A percentile compares a stretch with the other conserved stretches of the same genome.
These are phyloP conservation scores for Irpex rosettiformis DNA, from an alignment of 1,284 basidiomycete genomes.

Conservation along the genomic window DNA sequence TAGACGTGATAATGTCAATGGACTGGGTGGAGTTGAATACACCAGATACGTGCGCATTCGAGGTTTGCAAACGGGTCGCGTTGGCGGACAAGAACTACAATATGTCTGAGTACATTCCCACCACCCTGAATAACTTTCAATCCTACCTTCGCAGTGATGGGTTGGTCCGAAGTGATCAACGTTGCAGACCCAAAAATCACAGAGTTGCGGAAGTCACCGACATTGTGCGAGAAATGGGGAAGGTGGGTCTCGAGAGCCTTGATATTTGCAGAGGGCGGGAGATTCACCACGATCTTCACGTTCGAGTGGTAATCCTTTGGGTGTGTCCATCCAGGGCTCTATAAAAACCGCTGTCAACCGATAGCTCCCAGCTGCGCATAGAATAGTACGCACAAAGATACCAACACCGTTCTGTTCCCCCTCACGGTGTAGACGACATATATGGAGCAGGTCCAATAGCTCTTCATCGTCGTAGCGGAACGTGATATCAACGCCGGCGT, in stretches of 20 bases:
- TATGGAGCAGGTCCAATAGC: constrained; percentile 16
- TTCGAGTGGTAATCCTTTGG: not conserved
- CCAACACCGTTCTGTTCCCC: constrained; percentile 25
- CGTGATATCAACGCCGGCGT: constrained; percentile 19
- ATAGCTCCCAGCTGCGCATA: not conserved
- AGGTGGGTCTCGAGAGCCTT: not conserved
- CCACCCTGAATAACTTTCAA: not conserved
- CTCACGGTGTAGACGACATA: constrained; percentile 22
- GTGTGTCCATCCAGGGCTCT: not conserved
- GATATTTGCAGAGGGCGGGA: not conserved
- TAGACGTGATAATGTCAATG: not conserved
- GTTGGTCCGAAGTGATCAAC: not conserved
- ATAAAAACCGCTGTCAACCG: not conserved
- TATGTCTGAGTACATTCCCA: not conserved
- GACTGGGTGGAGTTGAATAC: not conserved
- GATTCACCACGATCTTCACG: not conserved
- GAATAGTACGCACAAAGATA: constrained; percentile 26
- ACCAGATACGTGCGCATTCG: not conserved
- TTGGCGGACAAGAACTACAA: not conserved
- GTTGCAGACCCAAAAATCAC: not conserved
- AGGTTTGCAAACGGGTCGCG: not conserved
- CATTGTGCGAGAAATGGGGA: not conserved
- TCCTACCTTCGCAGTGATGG: not conserved
- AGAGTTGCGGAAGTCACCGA: not conserved
- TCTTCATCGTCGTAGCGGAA: constrained; percentile 18